phyloP scores from a whole-genome alignment of 164 flowering plant species.

The Nelumbo lutea region DNA sequence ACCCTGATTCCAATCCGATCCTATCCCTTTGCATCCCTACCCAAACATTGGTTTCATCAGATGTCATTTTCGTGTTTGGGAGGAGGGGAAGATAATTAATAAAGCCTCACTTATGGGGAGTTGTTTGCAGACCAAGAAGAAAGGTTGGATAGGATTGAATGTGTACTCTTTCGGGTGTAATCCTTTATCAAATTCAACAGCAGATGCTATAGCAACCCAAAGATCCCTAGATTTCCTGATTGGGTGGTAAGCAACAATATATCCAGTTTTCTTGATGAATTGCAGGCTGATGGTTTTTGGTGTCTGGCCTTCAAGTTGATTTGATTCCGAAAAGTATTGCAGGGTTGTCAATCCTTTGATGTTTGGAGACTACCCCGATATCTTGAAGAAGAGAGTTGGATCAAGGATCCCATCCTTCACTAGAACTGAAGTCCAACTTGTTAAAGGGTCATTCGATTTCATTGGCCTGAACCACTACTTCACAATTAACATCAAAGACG shows the following conservation, averaged over 20 bases:
- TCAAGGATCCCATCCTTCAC: constrained; percentile 52
- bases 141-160: constrained; percentile 19
- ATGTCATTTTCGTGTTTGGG: too few relatives aligned
- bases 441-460: constrained; percentile 32
- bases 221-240: constrained; percentile 18
- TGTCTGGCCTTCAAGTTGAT: background rate
- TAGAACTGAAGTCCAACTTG: constrained; percentile 15
- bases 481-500: constrained; percentile 14
- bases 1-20: too few relatives aligned
- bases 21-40: too few relatives aligned
- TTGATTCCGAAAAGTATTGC: background rate
- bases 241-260: constrained; percentile 10
- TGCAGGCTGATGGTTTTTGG: too few relatives aligned
- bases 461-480: constrained; percentile 30
- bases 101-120: background rate
- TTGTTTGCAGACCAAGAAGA: constrained; percentile 14
- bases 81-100: too few relatives aligned
- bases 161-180: constrained; percentile 8
- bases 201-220: constrained; percentile 18
- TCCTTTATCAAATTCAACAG: constrained; percentile 16
- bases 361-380: constrained; percentile 58
- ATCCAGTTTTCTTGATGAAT: too few relatives aligned
- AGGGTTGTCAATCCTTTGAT: constrained; percentile 49
- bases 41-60: too few relatives aligned
- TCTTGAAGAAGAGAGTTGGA: constrained; percentile 47